phyloP scores from a whole-genome alignment of 2,329 filamentous ascomycete species.

The Aphanoascus verrucosus region DNA sequence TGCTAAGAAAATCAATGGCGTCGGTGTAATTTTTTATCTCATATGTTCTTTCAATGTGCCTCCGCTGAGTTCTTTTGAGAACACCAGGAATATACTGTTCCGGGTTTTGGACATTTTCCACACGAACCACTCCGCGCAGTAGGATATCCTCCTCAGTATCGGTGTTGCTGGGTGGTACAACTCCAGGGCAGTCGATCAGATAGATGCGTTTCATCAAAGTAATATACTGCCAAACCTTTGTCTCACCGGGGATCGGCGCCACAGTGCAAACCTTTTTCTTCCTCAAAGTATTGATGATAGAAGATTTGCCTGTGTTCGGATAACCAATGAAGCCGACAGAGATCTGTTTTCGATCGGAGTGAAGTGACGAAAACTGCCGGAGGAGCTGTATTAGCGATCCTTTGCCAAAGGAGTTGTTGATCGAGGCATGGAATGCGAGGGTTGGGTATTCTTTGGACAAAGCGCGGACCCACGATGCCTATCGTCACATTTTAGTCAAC shows the following conservation, averaged over 20 bases:
- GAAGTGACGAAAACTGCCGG: conserved; percentile 81
- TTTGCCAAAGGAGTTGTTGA: conserved; percentile 95
- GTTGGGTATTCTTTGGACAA: conserved; percentile 89
- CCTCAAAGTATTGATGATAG: conserved; percentile 89
- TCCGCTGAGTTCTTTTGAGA: conserved; percentile 65
- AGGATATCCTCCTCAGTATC: conserved; percentile 83
- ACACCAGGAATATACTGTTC: conserved; percentile 90
- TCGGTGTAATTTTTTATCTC: conserved; percentile 70
- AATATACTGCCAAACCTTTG: conserved; percentile 97
- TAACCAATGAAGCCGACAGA: conserved; percentile 82
- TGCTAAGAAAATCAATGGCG: conserved; percentile 71
- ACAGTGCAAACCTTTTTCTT: conserved; percentile 92
- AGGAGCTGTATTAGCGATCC: conserved; percentile 85
- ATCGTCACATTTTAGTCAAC: conserved; percentile 25
- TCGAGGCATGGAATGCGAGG: conserved; percentile 83
- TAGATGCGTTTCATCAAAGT: conserved; percentile 91
- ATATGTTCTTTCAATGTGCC: conserved; percentile 88
- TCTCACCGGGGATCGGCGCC: conserved; percentile 90
- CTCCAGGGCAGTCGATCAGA: conserved; percentile 92
- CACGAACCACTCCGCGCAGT: conserved; percentile 78
- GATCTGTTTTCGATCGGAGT: conserved; percentile 86
- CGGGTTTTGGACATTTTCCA: conserved; percentile 93
- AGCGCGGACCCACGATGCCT: conserved; percentile 87
- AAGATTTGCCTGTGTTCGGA: conserved; percentile 91
- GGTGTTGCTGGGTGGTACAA: conserved; percentile 76